Evolutionary conservation across 768 basidiomycete genomes (phyloP), one percentile per base, ranked within the genome.

Genomic region (Amanita thiersii): DNA sequence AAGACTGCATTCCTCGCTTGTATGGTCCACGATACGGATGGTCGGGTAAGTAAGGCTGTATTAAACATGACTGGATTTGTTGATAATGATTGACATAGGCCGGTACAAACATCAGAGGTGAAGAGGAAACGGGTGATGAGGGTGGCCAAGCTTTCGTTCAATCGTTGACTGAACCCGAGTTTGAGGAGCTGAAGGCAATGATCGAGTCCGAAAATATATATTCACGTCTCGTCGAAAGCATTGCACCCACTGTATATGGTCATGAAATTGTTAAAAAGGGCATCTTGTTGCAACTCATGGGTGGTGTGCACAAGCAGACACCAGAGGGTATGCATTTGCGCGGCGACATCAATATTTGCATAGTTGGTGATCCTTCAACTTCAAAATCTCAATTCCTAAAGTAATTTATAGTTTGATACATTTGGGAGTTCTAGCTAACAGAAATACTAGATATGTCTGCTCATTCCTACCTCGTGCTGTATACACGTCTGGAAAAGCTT

Each of bases 181-280:
- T 94, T 48, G 91, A 97, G 44, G 93, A 97, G 58, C 78, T 99
- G 41, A 86, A 81, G 58, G 73, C 72, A 26, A 99, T 98, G 96
- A 88, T 97, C 50, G 77, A 93, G 52, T 81, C 84, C 0, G 89
- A 93, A 39, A 84, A 94, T 57, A 98, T 99, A 51, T 99, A 98
- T 59, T 80, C 86, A 18, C 80, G 94, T 5, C 68, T 98, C 3
- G 94, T 98, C 17, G 80, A 85, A 54, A 91, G 87, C 54, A 94
- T 98, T 47, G 96, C 96, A 1, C 96, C 96, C 2, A 97, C 96
- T 0, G 94, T 99, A 1, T 98, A 97, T 53, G 96, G 96, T 1
- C 96, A 98, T 56, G 96, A 99, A 56, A 93, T 97, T 38, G 93
- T 98, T 52, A 98, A 99, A 69, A 99, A 99, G 58, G 96, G 96